Evolutionary conservation across 768 basidiomycete genomes (phyloP), one percentile per base, ranked within the genome.

Genomic region (Clavulina sp.): DNA sequence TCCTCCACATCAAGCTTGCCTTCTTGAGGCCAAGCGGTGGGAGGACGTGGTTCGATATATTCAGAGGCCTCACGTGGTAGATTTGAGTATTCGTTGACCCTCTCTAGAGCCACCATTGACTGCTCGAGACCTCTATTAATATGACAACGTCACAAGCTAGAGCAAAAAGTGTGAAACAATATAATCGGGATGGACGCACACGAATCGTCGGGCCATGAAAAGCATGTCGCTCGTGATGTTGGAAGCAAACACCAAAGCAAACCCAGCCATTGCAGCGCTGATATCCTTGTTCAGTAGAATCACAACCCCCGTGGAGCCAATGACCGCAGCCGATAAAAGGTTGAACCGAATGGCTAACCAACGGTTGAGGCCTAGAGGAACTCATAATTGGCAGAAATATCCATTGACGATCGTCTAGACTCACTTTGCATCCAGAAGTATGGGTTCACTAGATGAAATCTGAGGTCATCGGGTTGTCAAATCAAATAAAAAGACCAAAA

Each of bases 381-480:
- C 9, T 19, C 19, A 7, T 38, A 7, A 7, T 7, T 38, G 34
- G 34, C 19, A 7, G 34, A 7, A 19, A 19, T 7, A 38, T 7
- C 34, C 19, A 38, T 38, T 7, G 19, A 7, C 34, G 9, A 38
- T 19, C 34, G n/a, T n/a, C n/a, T n/a, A n/a, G n/a, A n/a, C n/a
- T n/a, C 79, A 78, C 78, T 83, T 84, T 84, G 89, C 74, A 84
- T 81, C 89, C 89, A 92, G 60, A 84, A 88, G 62, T 78, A 83
- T 2, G 84, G 84, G 60, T 77, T 84, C 18, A 76, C 73, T 75
- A 41, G 2, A 31, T 18, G n/a, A 32, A n/a, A 18, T 46, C 19
- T 54, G 54, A 7, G 50, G 48, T 46, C 36, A 33, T 32, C 18
- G 26, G 9, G 44, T 34, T 52, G 26, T 28, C 18, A n/a, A 16